These are phyloP conservation scores for Cladosporium sp. DNA, from an alignment of 2,329 filamentous ascomycete genomes.

Conservation along the genomic window DNA sequence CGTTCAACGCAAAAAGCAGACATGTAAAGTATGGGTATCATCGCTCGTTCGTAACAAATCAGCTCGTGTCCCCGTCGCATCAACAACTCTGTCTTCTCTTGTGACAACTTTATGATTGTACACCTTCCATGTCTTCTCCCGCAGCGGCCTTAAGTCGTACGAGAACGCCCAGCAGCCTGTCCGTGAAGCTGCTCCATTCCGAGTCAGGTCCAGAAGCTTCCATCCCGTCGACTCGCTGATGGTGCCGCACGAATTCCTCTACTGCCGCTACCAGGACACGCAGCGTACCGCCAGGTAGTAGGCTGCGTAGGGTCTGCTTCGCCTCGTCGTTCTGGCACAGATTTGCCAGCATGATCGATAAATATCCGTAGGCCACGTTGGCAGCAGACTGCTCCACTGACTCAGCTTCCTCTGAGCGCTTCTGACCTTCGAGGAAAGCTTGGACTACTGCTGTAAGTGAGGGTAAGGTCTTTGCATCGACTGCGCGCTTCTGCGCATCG, in stretches of 20 bases:
- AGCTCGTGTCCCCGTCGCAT: background rate
- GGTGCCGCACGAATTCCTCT: slow-evolving; percentile 58
- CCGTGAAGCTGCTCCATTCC: slow-evolving; percentile 48
- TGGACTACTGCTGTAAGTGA: slow-evolving; percentile 22
- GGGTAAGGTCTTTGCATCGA: background rate
- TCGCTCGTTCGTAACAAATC: background rate
- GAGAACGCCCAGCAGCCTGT: slow-evolving; percentile 51
- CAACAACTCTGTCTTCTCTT: background rate
- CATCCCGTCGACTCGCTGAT: slow-evolving; percentile 55
- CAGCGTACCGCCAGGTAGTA: slow-evolving; percentile 47
- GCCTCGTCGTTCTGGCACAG: slow-evolving; percentile 59
- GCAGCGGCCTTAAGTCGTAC: slow-evolving; percentile 25
- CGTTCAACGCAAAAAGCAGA: background rate
- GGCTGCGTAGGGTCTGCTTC: slow-evolving; percentile 27
- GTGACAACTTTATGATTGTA: background rate
- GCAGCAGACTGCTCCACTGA: slow-evolving; percentile 67
- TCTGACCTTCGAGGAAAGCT: slow-evolving; percentile 27
- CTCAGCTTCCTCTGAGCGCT: slow-evolving; percentile 51
- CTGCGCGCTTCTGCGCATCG: slow-evolving; percentile 41
- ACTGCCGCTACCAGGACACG: slow-evolving; percentile 52
- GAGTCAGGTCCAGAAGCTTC: slow-evolving; percentile 46
- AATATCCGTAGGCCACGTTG: slow-evolving; percentile 81
- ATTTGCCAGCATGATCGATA: slow-evolving; percentile 79
- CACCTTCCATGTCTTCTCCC: background rate
- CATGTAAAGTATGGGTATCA: background rate